phyloP scores from a whole-genome alignment of 2,329 filamentous ascomycete genomes.

The Pestalotiopsis sp. region DNA sequence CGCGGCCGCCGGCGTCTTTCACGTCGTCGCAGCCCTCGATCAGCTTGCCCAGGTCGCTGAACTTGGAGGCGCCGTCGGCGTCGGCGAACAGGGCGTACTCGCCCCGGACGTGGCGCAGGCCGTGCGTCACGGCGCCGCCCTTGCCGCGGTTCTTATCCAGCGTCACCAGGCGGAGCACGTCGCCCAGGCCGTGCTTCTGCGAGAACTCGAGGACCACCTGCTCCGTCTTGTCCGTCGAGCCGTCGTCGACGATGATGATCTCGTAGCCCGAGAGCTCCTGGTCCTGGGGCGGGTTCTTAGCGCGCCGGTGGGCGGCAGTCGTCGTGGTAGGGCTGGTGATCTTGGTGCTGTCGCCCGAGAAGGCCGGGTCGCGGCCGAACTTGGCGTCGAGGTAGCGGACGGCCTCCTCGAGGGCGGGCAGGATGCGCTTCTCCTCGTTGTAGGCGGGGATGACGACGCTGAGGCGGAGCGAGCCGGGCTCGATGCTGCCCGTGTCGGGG shows the following conservation, averaged over 20 bases:
- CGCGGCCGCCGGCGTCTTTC: slow-evolving; percentile 73
- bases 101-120: slow-evolving; percentile 88
- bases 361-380: slow-evolving; percentile 59
- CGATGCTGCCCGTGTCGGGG: slow-evolving; percentile 61
- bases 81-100: slow-evolving; percentile 92
- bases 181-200: slow-evolving; percentile 72
- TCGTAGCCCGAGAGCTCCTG: slow-evolving; percentile 71
- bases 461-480: slow-evolving; percentile 80
- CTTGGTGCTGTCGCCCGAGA: neutral
- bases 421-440: slow-evolving; percentile 86
- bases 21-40: slow-evolving; percentile 77
- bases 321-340: slow-evolving; percentile 31
- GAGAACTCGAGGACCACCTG: slow-evolving; percentile 81
- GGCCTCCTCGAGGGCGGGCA: slow-evolving; percentile 86
- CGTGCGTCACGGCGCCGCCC: slow-evolving; percentile 92
- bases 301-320: slow-evolving; percentile 36
- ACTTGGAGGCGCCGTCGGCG: slow-evolving; percentile 88
- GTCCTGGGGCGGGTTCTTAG: slow-evolving; percentile 33
- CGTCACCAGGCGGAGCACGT: slow-evolving; percentile 78
- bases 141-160: slow-evolving; percentile 88
- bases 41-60: slow-evolving; percentile 81
- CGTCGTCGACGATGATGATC: slow-evolving; percentile 89
- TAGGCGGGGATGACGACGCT: slow-evolving; percentile 93
- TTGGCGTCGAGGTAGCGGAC: slow-evolving; percentile 80
- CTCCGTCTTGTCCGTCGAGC: slow-evolving; percentile 80